Conservation (phyloP, 306 rosid species). For the Malus fusca region DNA sequence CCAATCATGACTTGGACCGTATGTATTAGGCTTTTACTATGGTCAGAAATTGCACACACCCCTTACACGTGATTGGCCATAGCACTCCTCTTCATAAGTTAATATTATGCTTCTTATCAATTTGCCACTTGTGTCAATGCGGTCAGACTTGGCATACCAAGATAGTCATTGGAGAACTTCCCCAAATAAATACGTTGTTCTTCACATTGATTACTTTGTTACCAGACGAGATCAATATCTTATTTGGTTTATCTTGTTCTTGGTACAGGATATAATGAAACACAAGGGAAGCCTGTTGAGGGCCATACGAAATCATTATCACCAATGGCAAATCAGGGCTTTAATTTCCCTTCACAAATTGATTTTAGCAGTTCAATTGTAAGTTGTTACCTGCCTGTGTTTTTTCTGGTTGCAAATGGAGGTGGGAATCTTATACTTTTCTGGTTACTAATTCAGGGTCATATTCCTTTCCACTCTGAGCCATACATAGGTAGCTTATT, state of each 20-base stretch:
- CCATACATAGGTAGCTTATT: constrained; percentile 34
- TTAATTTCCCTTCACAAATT: constrained; percentile 28
- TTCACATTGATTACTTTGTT: constrained; percentile 3
- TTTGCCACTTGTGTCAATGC: neutral
- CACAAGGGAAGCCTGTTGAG: constrained; percentile 22
- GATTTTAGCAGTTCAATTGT: constrained; percentile 42
- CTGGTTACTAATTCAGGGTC: constrained; percentile 41
- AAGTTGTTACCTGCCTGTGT: constrained; percentile 26
- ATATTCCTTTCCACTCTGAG: constrained; percentile 34
- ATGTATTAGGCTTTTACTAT: too few relatives aligned
- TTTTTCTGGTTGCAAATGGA: neutral
- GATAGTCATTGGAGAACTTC: neutral
- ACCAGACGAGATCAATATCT: constrained; percentile 15
- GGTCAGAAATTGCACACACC: too few relatives aligned
- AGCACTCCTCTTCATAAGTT: neutral
- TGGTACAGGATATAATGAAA: constrained; percentile 21
- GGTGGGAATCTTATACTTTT: constrained; percentile 14
- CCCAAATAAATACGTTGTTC: neutral
- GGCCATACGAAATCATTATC: constrained; percentile 18
- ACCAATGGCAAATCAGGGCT: constrained; percentile 28
- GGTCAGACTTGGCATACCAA: neutral
- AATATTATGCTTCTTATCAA: neutral
- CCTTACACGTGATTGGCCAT: too few relatives aligned
- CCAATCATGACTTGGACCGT: neutral
- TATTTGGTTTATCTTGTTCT: constrained; percentile 20